A percentile compares a stretch with the other conserved stretches of the same genome.
Conservation (phyloP, 2,329 filamentous ascomycete species). For the Plenodomus lindquistii region DNA sequence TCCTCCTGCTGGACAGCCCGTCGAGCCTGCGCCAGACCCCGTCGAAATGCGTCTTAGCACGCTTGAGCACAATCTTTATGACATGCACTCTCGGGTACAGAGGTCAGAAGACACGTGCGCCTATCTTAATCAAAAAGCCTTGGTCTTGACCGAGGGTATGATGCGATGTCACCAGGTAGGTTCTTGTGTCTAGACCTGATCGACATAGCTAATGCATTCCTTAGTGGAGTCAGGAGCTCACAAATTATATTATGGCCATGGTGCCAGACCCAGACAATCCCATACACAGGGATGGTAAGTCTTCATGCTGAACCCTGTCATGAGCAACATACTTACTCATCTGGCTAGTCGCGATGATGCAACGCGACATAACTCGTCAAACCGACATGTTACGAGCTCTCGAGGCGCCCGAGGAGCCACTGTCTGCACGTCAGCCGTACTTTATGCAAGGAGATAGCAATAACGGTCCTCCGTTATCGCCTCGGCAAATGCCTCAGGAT, state of each 20-base stretch:
- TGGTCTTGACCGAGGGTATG: conserved; percentile 80
- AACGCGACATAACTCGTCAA: conserved; percentile 65
- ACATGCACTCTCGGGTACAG: conserved; percentile 74
- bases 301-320: conserved; percentile 24
- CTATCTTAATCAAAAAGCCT: conserved; percentile 78
- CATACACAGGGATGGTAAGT: conserved; percentile 80
- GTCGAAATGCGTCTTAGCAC: conserved; percentile 73
- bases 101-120: conserved; percentile 83
- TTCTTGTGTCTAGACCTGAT: conserved; percentile 17
- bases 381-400: conserved; percentile 60
- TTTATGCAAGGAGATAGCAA: conserved; percentile 47
- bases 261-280: conserved; percentile 76
- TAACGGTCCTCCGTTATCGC: conserved; percentile 76
- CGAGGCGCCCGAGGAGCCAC: conserved; percentile 65
- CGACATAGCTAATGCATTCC: conserved; percentile 27
- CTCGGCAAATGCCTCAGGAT: conserved; percentile 83
- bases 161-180: conserved; percentile 69
- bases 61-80: conserved; percentile 82
- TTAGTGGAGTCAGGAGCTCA: conserved; percentile 83
- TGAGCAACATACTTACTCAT: conserved; percentile 26
- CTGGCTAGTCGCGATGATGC: conserved; percentile 54
- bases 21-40: conserved; percentile 79
- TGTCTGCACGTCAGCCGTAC: conserved; percentile 59
- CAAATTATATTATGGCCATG: conserved; percentile 72
- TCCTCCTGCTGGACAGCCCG: conserved; percentile 82